Conservation (phyloP, 371 early-diverging fungal species). For the Rhizomucor miehei region DNA sequence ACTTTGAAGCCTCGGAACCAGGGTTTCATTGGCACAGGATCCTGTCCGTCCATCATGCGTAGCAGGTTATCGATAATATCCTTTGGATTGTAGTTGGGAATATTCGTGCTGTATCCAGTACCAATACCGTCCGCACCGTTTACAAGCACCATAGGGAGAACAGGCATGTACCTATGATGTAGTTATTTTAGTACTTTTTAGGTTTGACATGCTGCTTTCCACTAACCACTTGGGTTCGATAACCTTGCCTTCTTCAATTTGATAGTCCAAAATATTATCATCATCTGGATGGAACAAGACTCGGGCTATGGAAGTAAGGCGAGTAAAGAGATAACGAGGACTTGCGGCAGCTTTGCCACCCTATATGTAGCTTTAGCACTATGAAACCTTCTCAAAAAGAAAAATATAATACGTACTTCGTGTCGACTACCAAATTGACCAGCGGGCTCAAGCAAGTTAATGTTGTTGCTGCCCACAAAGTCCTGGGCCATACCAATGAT, state of each 20-base stretch:
- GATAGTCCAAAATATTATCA: constrained; percentile 85
- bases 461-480: constrained; percentile 98
- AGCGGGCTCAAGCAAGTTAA: constrained; percentile 88
- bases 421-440: constrained; percentile 99
- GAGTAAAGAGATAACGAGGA: constrained; percentile 98
- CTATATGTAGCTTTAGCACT: constrained; percentile 14
- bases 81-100: constrained; percentile 90
- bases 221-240: constrained; percentile 96
- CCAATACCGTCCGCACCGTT: constrained; percentile 99
- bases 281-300: constrained; percentile 87
- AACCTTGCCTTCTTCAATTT: constrained; percentile 92
- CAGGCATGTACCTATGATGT: constrained; percentile 80
- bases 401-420: constrained; percentile 33
- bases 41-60: constrained; percentile 81
- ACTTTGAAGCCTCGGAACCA: constrained; percentile 96
- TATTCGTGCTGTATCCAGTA: constrained; percentile 89
- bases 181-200: background rate
- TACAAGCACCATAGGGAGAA: constrained; percentile 96
- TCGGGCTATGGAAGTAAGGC: constrained; percentile 78
- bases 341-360: constrained; percentile 99
- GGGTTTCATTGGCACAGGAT: constrained; percentile 82
- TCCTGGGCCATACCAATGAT: constrained; percentile 98
- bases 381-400: background rate
- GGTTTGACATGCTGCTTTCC: too few species aligned
- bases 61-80: constrained; percentile 92